Conservation (phyloP, 495 filamentous ascomycete genomes). For the Neurospora discreta region DNA sequence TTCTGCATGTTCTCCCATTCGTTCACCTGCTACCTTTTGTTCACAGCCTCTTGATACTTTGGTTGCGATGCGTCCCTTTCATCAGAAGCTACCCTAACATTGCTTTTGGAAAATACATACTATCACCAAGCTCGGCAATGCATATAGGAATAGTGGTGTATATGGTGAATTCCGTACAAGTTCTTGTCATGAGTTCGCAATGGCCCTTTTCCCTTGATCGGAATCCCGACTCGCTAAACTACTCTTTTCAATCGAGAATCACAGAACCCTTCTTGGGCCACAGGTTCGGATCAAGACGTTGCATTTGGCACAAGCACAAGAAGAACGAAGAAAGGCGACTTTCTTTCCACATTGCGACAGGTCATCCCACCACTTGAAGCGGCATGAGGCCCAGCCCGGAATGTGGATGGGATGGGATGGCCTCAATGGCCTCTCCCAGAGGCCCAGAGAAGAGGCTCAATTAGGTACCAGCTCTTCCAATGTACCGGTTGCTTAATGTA, state of each 20-base stretch:
- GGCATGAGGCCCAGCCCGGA: background rate
- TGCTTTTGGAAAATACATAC: background rate
- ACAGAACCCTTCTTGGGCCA: background rate
- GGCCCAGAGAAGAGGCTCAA: background rate
- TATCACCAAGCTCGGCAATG: background rate
- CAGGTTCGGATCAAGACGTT: background rate
- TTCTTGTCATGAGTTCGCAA: background rate
- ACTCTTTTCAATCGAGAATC: background rate
- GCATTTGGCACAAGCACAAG: background rate
- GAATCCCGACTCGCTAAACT: background rate
- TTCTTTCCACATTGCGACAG: background rate
- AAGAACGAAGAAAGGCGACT: background rate
- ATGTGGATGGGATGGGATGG: background rate
- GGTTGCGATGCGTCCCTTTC: background rate
- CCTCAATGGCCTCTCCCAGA: no score
- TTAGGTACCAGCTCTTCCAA: background rate
- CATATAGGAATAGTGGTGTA: background rate
- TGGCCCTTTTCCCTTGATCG: background rate
- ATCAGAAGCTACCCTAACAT: background rate
- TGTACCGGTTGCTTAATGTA: background rate
- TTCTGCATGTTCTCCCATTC: conserved; percentile 7
- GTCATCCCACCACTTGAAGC: background rate
- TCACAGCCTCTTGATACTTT: background rate
- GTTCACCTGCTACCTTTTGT: background rate
- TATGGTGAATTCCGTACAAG: background rate